Base-by-base conservation (phyloP, 2,329 filamentous ascomycete species). In the Fusarium hainanense region DNA sequence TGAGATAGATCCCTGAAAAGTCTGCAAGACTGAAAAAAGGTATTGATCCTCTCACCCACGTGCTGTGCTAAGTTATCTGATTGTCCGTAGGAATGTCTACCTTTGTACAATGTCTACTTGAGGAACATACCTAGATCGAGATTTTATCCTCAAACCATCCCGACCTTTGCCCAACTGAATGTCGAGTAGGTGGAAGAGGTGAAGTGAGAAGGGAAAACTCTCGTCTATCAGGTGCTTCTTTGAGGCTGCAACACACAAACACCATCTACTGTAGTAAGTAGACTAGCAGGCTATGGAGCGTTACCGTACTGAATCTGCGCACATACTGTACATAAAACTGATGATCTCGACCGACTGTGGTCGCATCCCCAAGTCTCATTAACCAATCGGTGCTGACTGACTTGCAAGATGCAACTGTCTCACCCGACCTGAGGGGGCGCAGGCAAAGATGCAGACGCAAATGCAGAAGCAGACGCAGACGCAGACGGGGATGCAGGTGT, bases 271-370 rank as follows among this genome's bases (percentile, higher is more conserved):
- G 18, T 37, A n/a, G 34, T 37, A n/a, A 37, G 34, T 37, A 37
- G 18, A n/a, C 34, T 37, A 37, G 34, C 18, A 64, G 51, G 20
- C 49, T 42, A 52, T 18, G 50, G 52, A 66, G 58, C 30, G 55
- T 51, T 37, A 37, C 34, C n/a, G 21, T 20, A 25, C 14, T 41
- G 20, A 12, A 37, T 37, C 6, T n/a, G 18, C 34, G 18, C 34
- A 10, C 34, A 12, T 37, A 37, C 34, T 37, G 34, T 37, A 37
- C 34, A 37, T 51, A 52, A 64, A 70, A 63, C 70, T 70, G 72
- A 65, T 71, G 71, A 74, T 74, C 68, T 69, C 52, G 47, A 50
- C 62, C 65, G 56, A 57, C 52, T 60, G 46, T 70, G 61, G 69
- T 58, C 57, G 65, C 71, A 64, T 70, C 58, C 44, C 46, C 30